Evolutionary conservation across 2,329 filamentous ascomycete species (phyloP), one percentile per base, ranked within the genome.

Genomic region (Aureobasidium musti): DNA sequence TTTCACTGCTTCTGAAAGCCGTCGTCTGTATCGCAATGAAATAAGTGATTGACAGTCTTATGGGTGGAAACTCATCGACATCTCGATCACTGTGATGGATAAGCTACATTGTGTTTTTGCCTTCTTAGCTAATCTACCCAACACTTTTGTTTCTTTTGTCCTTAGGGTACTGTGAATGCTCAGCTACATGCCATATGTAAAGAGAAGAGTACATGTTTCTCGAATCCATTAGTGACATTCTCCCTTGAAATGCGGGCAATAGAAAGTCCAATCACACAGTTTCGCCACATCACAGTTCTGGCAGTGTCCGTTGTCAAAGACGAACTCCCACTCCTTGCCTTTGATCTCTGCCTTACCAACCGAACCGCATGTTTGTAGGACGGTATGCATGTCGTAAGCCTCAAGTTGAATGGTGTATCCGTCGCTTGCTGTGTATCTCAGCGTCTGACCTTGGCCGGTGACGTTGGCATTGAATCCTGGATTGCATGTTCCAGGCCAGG

Each of bases 171-270:
- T n/a, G n/a, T n/a, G n/a, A n/a, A n/a, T n/a, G n/a, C n/a, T n/a
- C n/a, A n/a, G n/a, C n/a, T n/a, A n/a, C n/a, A n/a, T n/a, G n/a
- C n/a, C n/a, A n/a, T n/a, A n/a, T n/a, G n/a, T n/a, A n/a, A n/a
- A n/a, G n/a, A n/a, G n/a, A n/a, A n/a, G n/a, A n/a, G n/a, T n/a
- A n/a, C n/a, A n/a, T n/a, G n/a, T n/a, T n/a, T n/a, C n/a, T n/a
- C n/a, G n/a, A n/a, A n/a, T n/a, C n/a, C n/a, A n/a, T n/a, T 47
- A 47, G 19, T 47, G 43, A 47, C 43, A 47, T 47, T 47, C 43
- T 1, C 43, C 43, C 43, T 47, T 47, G 43, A 47, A 47, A 5
- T 21, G 17, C 11, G 43, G 43, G 17, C 43, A 47, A 47, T 47
- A 47, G 8, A 47, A 47, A 4, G 43, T 47, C 5, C 10, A 47